Base-by-base conservation (phyloP, 208 protist genomes). In the Angomonas deanei region DNA sequence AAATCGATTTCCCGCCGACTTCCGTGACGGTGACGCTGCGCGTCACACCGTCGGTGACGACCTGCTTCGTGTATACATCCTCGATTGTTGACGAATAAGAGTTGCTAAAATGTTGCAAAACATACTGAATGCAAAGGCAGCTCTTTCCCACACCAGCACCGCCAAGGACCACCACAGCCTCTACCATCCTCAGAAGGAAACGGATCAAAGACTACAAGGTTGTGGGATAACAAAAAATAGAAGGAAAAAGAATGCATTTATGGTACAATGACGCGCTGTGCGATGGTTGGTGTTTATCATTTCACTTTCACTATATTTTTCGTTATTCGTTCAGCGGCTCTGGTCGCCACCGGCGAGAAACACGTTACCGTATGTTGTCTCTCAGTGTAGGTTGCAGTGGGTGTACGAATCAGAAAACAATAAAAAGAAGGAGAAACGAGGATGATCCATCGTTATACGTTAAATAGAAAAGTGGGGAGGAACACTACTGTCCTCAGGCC, bases 1-100 rank as follows among this genome's bases (percentile, higher is more conserved):
- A 97, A 13, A 87, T 78, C 63, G 98, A 96, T 68, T 98, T 91
- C 2, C 92, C 93, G 8, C 92, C 91, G 6, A 92, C 97, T 72
- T 97, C 92, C 59, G 88, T 86, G 52, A 98, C 94, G 55, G 94
- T 90, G 19, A 98, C 68, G 48, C 97, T 92, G 27, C 87, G 80
- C 15, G 73, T 81, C 50, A 82, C 70, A 42, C 33, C 60, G 58
- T 97, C 91, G 17, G 97, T 57, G 42, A 92, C 76, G 26, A 83
- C 68, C 0, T 59, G 47, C 27, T 83, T 86, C n/a, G 70, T 72
- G 61, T 91, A 92, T 13, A 82, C 64, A 55, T 91, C 84, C 54
- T 89, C 92, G 54, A 97, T 87, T 28, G 89, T 97, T 39, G 87
- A 70, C 63, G 88, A 73, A 65, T 94, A 91, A 21, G 78, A 52